These are phyloP conservation scores for Lasiosphaeriaceae sp. DNA, from an alignment of 495 filamentous ascomycete species.

Conservation along the genomic window DNA sequence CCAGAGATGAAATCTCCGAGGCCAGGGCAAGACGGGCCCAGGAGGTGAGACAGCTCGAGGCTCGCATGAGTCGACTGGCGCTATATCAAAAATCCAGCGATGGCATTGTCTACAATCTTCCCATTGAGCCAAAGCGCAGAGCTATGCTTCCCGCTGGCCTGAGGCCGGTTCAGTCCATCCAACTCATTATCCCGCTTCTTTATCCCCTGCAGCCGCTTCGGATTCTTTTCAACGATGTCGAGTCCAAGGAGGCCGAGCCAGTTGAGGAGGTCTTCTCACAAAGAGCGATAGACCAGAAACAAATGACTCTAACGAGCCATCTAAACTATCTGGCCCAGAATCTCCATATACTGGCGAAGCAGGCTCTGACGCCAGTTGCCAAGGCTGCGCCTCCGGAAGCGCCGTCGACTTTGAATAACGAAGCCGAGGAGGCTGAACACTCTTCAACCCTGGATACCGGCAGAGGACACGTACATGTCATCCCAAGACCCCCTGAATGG, in stretches of 20 bases:
- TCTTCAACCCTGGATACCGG: constrained; percentile 32
- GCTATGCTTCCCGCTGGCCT: constrained; percentile 59
- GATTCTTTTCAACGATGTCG: constrained; percentile 62
- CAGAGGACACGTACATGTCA: constrained; percentile 65
- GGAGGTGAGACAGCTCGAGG: constrained; percentile 73
- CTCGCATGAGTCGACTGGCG: constrained; percentile 66
- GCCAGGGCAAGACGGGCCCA: constrained; percentile 61
- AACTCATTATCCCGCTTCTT: constrained; percentile 64
- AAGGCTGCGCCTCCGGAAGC: background rate
- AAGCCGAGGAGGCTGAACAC: constrained; percentile 27
- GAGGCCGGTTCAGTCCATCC: constrained; percentile 59
- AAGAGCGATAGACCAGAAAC: constrained; percentile 52
- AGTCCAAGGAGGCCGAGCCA: constrained; percentile 53
- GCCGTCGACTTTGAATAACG: constrained; percentile 6
- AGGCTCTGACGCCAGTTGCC: constrained; percentile 14
- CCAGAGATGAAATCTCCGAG: constrained; percentile 52
- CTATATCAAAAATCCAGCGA: constrained; percentile 68
- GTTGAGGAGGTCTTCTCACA: constrained; percentile 63
- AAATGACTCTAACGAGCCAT: constrained; percentile 66
- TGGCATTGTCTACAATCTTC: constrained; percentile 66
- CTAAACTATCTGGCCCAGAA: constrained; percentile 76
- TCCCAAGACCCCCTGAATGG: constrained; percentile 86
- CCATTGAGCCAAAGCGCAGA: constrained; percentile 63
- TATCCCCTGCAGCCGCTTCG: constrained; percentile 71
- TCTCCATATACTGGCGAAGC: constrained; percentile 64